Evolutionary conservation across 495 filamentous ascomycete genomes (phyloP).

Genomic region (Hypoxylon fuscum): DNA sequence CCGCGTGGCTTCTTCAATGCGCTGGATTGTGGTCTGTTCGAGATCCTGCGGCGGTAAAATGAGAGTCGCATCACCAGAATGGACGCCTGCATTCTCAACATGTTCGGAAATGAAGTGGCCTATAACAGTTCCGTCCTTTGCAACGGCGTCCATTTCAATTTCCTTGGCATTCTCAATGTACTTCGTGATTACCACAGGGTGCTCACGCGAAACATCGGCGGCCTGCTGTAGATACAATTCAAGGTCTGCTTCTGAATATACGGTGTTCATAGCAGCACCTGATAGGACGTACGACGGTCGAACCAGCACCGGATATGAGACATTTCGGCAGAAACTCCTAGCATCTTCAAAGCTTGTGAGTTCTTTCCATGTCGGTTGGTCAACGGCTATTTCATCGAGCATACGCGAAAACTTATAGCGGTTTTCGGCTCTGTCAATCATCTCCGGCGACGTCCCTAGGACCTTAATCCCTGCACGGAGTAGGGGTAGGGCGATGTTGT

Average conservation of each 20-base stretch:
- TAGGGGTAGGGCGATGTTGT: slow-evolving; percentile 94
- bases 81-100: slow-evolving; percentile 94
- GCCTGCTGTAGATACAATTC: slow-evolving; percentile 89
- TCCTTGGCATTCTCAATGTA: slow-evolving; percentile 98
- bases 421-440: slow-evolving; percentile 98
- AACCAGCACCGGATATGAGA: slow-evolving; percentile 92
- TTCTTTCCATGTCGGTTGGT: slow-evolving; percentile 98
- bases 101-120: slow-evolving; percentile 96
- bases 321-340: slow-evolving; percentile 80
- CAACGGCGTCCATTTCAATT: slow-evolving; percentile 97
- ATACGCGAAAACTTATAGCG: slow-evolving; percentile 98
- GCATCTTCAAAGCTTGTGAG: slow-evolving; percentile 90
- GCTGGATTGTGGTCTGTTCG: slow-evolving; percentile 82
- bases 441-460: slow-evolving; percentile 94
- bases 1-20: slow-evolving; percentile 92
- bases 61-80: slow-evolving; percentile 94
- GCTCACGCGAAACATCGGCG: slow-evolving; percentile 89
- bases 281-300: slow-evolving; percentile 96
- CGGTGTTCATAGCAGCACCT: slow-evolving; percentile 97
- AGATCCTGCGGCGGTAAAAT: slow-evolving; percentile 96
- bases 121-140: slow-evolving; percentile 83
- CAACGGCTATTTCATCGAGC: slow-evolving; percentile 93
- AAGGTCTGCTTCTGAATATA: slow-evolving; percentile 86
- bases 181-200: slow-evolving; percentile 98
- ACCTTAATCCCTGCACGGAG: slow-evolving; percentile 90